phyloP scores from a whole-genome alignment of 805 yeast species.

The Kodamaea restingae region DNA sequence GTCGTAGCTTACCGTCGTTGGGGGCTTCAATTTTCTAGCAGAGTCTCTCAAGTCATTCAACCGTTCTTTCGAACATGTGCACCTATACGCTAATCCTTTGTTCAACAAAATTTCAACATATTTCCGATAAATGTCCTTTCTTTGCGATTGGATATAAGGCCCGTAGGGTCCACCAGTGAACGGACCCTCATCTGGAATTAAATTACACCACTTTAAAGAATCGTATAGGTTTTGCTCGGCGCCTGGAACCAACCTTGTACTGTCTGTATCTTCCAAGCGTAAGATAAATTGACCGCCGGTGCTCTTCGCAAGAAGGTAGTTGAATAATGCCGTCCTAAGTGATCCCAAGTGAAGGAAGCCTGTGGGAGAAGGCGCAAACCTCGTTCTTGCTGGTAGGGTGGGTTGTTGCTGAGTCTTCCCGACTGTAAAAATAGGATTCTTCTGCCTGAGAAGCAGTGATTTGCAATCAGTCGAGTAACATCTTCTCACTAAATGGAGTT shows the following conservation, averaged over 20 bases:
- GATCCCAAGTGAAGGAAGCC: slow-evolving; percentile 95
- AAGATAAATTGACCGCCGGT: slow-evolving; percentile 79
- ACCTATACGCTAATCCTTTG: slow-evolving; percentile 74
- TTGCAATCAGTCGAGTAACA: background rate
- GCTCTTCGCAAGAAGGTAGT: slow-evolving; percentile 72
- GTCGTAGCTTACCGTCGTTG: slow-evolving; percentile 90
- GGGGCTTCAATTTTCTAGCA: slow-evolving; percentile 74
- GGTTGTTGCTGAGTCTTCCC: background rate
- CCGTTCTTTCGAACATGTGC: slow-evolving; percentile 82
- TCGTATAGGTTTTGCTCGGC: slow-evolving; percentile 82
- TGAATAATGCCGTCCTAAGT: slow-evolving; percentile 86
- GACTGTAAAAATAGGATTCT: background rate
- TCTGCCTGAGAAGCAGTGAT: background rate
- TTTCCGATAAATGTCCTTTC: slow-evolving; percentile 60
- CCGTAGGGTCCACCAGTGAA: slow-evolving; percentile 52
- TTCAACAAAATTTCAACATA: slow-evolving; percentile 56
- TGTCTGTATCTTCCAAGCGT: slow-evolving; percentile 92
- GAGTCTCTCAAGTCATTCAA: slow-evolving; percentile 62
- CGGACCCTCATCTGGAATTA: slow-evolving; percentile 83
- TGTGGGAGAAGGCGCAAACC: slow-evolving; percentile 98
- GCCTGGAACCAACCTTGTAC: slow-evolving; percentile 65
- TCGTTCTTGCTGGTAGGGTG: slow-evolving; percentile 61
- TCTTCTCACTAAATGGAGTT: background rate
- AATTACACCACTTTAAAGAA: slow-evolving; percentile 71
- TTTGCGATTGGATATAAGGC: slow-evolving; percentile 83